Percentiles rank a stretch among this genome's conserved stretches.
Evolutionary conservation across 805 yeast species (phyloP).

Genomic region (Wickerhamomyces queroliae): DNA sequence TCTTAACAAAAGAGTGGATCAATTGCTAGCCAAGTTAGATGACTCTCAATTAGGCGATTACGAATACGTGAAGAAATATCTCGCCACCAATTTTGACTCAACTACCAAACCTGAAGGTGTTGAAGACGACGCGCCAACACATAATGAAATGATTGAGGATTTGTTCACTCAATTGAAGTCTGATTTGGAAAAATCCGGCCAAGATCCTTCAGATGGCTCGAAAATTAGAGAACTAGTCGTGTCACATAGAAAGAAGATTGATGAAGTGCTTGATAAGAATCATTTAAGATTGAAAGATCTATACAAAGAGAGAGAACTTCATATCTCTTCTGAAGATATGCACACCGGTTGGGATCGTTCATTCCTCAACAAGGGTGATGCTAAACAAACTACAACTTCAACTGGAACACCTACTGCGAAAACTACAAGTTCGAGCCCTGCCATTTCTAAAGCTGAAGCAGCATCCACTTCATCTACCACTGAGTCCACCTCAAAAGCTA

Average conservation of each 20-base stretch:
- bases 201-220: conserved; percentile 35
- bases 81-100: conserved; percentile 47
- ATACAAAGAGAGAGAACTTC: conserved; percentile 60
- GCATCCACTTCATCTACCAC: conserved; percentile 3
- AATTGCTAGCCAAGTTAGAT: conserved; percentile 39
- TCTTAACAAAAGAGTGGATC: conserved; percentile 68
- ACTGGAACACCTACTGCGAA: conserved; percentile 16
- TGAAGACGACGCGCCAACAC: conserved; percentile 51
- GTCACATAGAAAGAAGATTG: conserved; percentile 68
- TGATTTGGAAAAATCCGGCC: conserved; percentile 46
- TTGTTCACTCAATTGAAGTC: conserved; percentile 69
- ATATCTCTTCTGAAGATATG: conserved; percentile 86
- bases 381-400: conserved; percentile 17
- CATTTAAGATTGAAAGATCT: conserved; percentile 61
- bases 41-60: conserved; percentile 30
- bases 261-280: conserved; percentile 57
- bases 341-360: conserved; percentile 91
- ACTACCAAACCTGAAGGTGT: conserved; percentile 50
- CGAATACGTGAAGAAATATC: conserved; percentile 30
- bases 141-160: conserved; percentile 91
- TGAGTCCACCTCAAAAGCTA: background rate
- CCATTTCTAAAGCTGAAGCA: conserved; percentile 6
- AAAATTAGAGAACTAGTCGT: conserved; percentile 31
- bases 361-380: conserved; percentile 56
- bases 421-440: too few species aligned